phyloP scores from a whole-genome alignment of 805 yeast genomes.

The Starmerella geochares region DNA sequence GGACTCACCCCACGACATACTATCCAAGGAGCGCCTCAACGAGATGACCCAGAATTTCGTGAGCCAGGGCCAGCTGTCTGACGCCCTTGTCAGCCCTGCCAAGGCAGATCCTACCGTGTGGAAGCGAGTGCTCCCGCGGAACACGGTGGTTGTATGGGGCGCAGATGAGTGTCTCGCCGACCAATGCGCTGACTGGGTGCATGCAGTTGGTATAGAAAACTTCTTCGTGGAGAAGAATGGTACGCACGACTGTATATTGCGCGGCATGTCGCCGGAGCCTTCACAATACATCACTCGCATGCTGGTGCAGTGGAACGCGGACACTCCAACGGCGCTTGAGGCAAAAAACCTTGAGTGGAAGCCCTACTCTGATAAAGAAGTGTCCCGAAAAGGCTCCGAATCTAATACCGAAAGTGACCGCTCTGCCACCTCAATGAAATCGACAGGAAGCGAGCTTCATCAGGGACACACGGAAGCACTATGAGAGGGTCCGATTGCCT shows the following conservation, averaged over 20 bases:
- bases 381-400: not conserved
- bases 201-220: conserved; percentile 9
- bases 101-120: conserved; percentile 18
- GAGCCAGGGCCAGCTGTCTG: conserved; percentile 7
- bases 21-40: conserved; percentile 13
- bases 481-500: too few relatives aligned
- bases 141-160: conserved; percentile 22
- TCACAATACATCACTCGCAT: conserved; percentile 10
- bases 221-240: conserved; percentile 21
- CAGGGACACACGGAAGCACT: too few relatives aligned
- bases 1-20: conserved; percentile 13
- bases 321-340: not conserved
- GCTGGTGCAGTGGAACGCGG: conserved; percentile 10
- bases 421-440: not conserved
- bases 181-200: conserved; percentile 14
- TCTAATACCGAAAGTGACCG: not conserved
- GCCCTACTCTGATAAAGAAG: not conserved
- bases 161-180: conserved; percentile 23
- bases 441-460: too few relatives aligned
- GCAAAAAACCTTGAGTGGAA: not conserved
- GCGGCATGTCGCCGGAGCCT: conserved; percentile 19
- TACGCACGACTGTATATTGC: conserved; percentile 23
- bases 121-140: conserved; percentile 17
- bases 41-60: conserved; percentile 15
- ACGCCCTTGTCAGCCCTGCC: conserved; percentile 19